Evolutionary conservation across 75 land plant genomes (phyloP).

Genomic region (Cunninghamia lanceolata): DNA sequence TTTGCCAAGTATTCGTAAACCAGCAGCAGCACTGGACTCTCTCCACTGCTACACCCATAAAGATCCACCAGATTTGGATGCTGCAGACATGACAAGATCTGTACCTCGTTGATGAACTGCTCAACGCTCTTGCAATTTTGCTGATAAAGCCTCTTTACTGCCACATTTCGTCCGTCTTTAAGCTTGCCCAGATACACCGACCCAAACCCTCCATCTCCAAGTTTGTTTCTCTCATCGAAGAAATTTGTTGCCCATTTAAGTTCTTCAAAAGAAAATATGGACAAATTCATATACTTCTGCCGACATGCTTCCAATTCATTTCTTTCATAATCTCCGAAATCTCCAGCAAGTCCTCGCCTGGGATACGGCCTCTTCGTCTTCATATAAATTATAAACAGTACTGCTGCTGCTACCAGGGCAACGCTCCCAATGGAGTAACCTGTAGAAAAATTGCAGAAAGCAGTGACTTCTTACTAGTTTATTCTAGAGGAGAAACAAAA

Average conservation of each 20-base stretch:
- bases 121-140: neutral
- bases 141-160: constrained; percentile 11
- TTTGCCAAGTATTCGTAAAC: constrained; percentile 40
- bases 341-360: neutral
- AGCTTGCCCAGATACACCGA: constrained; percentile 14
- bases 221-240: constrained; percentile 19
- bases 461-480: no score
- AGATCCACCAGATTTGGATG: constrained; percentile 33
- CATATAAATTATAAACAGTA: no score
- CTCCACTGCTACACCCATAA: constrained; percentile 19
- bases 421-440: no score
- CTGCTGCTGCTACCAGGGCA: no score
- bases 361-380: neutral
- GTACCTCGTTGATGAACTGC: constrained; percentile 26
- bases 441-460: no score
- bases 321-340: neutral
- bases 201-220: constrained; percentile 28
- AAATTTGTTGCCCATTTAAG: constrained; percentile 21
- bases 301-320: neutral
- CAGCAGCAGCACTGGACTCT: constrained; percentile 15
- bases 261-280: constrained; percentile 8
- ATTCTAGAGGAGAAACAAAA: no score
- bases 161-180: constrained; percentile 7
- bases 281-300: neutral
- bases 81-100: constrained; percentile 20